These are phyloP conservation scores for Tilletia walkeri DNA, from an alignment of 1,284 basidiomycete species.

Conservation along the genomic window DNA sequence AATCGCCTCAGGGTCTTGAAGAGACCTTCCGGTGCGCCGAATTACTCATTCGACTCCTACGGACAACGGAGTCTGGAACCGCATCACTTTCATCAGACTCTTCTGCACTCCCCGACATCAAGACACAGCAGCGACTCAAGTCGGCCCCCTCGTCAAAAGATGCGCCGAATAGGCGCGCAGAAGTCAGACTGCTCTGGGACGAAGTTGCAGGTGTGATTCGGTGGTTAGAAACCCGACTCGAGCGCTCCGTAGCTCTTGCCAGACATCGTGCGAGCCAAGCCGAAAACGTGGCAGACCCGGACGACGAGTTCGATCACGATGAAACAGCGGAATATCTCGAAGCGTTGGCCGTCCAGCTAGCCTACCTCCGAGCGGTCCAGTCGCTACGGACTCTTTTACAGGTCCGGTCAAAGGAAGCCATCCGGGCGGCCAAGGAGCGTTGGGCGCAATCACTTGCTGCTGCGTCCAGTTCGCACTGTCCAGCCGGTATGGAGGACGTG, in stretches of 20 bases:
- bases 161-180: neutral
- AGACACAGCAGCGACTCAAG: conserved; percentile 3
- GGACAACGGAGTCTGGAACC: conserved; percentile 19
- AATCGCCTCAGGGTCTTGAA: conserved; percentile 22
- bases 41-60: conserved; percentile 18
- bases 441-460: neutral
- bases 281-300: neutral
- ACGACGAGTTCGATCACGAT: conserved; percentile 1
- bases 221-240: neutral
- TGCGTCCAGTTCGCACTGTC: neutral
- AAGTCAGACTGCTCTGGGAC: neutral
- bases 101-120: conserved; percentile 1
- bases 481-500: neutral
- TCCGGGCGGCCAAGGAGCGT: neutral
- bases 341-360: neutral
- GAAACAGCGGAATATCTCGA: neutral
- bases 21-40: conserved; percentile 17
- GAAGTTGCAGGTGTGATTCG: neutral
- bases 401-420: neutral
- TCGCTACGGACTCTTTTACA: neutral
- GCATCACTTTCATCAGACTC: conserved; percentile 15
- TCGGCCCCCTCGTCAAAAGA: neutral
- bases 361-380: neutral
- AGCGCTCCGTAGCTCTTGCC: neutral
- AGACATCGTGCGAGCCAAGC: neutral